Evolutionary conservation across 78 protist genomes (phyloP).

Genomic region (Paratrimastix pyriformis): DNA sequence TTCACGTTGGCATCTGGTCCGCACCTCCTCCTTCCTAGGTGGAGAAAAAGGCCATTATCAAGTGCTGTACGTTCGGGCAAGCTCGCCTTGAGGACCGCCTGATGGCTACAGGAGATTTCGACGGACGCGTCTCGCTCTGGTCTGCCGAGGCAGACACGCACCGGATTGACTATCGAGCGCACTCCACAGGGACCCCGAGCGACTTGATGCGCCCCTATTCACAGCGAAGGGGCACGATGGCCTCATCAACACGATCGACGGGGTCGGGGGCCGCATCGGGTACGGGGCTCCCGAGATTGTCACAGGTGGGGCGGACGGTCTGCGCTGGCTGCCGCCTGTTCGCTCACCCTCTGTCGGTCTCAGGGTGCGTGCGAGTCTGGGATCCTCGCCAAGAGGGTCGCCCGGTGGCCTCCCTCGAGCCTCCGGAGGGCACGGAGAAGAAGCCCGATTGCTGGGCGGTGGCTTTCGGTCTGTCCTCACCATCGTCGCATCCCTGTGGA

Average conservation of each 20-base stretch:
- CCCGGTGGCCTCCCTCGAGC: conserved; percentile 44
- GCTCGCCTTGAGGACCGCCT: conserved; percentile 26
- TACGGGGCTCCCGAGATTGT: conserved; percentile 66
- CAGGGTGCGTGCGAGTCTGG: conserved; percentile 45
- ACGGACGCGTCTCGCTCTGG: conserved; percentile 44
- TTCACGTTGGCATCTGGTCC: neutral
- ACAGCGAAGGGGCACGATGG: conserved; percentile 23
- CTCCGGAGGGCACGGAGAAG: neutral
- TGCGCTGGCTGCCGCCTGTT: neutral
- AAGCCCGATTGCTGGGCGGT: conserved; percentile 64
- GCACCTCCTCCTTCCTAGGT: neutral
- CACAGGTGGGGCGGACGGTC: conserved; percentile 58
- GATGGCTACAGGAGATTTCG: conserved; percentile 56
- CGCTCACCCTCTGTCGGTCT: neutral
- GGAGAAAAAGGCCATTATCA: conserved; percentile 34
- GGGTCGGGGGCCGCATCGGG: conserved; percentile 39
- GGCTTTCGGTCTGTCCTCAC: conserved; percentile 40
- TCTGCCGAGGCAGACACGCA: neutral
- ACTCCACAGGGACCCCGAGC: conserved; percentile 32
- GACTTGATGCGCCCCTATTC: conserved; percentile 2
- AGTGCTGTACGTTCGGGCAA: conserved; percentile 54
- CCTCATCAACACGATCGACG: conserved; percentile 55
- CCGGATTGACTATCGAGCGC: neutral
- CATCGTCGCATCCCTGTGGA: neutral
- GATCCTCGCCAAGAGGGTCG: conserved; percentile 46